phyloP scores from a whole-genome alignment of 257 asterid species.

The Cynanchum wilfordii region DNA sequence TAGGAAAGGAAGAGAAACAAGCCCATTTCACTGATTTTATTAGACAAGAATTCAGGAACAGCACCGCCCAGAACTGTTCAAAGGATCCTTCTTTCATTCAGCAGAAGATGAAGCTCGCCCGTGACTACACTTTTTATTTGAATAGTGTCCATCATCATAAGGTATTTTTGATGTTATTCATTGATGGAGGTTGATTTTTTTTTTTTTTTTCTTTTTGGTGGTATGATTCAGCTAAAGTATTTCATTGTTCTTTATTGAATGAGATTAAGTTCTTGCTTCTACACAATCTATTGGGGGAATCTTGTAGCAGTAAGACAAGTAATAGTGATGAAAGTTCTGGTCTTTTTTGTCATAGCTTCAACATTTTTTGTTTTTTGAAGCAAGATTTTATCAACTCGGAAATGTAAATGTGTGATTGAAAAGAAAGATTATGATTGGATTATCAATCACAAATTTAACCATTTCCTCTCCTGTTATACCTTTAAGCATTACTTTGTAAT shows the following conservation, averaged over 20 bases:
- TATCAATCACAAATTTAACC: not conserved
- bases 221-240: not conserved
- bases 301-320: not conserved
- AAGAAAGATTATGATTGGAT: not conserved
- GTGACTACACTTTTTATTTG: conserved; percentile 56
- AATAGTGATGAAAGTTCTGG: not conserved
- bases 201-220: not conserved
- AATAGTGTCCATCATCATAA: conserved; percentile 86
- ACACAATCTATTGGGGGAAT: not conserved
- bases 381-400: not conserved
- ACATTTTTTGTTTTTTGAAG: no score
- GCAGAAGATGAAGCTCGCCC: conserved; percentile 54
- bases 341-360: not conserved
- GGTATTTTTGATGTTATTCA: conserved; percentile 31
- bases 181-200: not conserved
- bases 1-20: conserved; percentile 58
- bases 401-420: not conserved
- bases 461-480: not conserved
- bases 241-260: not conserved
- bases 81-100: conserved; percentile 27
- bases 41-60: conserved; percentile 58
- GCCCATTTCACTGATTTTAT: conserved; percentile 61
- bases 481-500: not conserved
- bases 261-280: not conserved
- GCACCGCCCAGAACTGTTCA: not conserved